Conservation (phyloP, 768 basidiomycete genomes). For the Mrakia blollopis region DNA sequence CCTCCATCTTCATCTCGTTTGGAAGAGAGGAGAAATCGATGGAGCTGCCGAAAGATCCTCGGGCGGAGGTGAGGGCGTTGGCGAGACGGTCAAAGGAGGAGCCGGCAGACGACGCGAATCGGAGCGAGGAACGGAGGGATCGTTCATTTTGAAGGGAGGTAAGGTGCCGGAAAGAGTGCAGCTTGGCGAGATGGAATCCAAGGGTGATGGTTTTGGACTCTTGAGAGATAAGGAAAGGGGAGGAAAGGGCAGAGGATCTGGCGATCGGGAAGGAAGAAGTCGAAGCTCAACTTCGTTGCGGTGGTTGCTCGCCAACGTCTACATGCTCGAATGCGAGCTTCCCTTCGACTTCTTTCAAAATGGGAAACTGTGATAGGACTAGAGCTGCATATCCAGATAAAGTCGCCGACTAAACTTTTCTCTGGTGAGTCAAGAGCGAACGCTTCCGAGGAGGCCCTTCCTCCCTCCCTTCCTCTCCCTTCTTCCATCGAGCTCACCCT, state of each 20-base stretch:
- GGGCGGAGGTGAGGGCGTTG: too few species aligned
- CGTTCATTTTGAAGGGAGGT: too few species aligned
- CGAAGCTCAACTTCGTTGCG: neutral
- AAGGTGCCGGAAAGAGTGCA: too few species aligned
- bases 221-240: too few species aligned
- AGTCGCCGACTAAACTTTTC: slow-evolving; percentile 80
- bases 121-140: too few species aligned
- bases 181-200: too few species aligned
- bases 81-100: too few species aligned
- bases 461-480: slow-evolving; percentile 21
- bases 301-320: neutral
- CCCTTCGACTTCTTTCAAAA: slow-evolving; percentile 1
- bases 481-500: slow-evolving; percentile 3
- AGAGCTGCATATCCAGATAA: slow-evolving; percentile 92
- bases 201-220: too few species aligned
- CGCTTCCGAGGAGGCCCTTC: slow-evolving; percentile 21
- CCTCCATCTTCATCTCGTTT: neutral
- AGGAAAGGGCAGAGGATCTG: too few species aligned
- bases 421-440: slow-evolving; percentile 52
- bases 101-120: too few species aligned
- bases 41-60: too few species aligned
- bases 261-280: too few species aligned
- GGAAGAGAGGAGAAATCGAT: neutral
- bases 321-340: slow-evolving; percentile 3
- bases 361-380: slow-evolving; percentile 90